Evolutionary conservation across 139 green algal genomes (phyloP).

Genomic region (Eudorina sp.): DNA sequence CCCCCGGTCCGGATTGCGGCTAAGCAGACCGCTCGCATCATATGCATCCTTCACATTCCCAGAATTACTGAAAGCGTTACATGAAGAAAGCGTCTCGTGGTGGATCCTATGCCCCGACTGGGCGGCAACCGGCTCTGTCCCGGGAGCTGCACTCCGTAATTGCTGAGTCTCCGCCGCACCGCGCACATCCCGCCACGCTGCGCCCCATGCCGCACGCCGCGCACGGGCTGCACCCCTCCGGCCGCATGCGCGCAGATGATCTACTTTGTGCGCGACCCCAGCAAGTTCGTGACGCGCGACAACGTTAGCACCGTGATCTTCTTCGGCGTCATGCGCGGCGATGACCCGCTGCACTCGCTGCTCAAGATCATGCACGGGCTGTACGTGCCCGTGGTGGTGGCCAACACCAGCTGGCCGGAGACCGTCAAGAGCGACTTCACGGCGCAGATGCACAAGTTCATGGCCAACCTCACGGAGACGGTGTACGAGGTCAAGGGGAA

Average conservation of each 20-base stretch:
- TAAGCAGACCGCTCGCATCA: too few relatives aligned
- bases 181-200: too few relatives aligned
- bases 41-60: too few relatives aligned
- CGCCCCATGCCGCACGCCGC: too few relatives aligned
- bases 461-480: slow-evolving; percentile 84
- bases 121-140: too few relatives aligned
- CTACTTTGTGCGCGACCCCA: slow-evolving; percentile 78
- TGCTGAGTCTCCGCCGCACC: too few relatives aligned
- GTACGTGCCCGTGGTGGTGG: slow-evolving; percentile 80
- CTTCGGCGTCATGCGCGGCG: slow-evolving; percentile 63
- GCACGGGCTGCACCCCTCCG: not conserved
- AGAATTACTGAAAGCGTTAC: too few relatives aligned
- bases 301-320: slow-evolving; percentile 71
- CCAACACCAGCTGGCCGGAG: slow-evolving; percentile 82
- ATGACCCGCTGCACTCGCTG: slow-evolving; percentile 69
- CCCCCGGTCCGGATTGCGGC: too few relatives aligned
- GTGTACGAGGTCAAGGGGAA: slow-evolving; percentile 78
- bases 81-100: too few relatives aligned
- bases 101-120: too few relatives aligned
- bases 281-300: slow-evolving; percentile 69
- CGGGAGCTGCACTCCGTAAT: too few relatives aligned
- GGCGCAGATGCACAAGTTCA: slow-evolving; percentile 84
- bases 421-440: slow-evolving; percentile 83
- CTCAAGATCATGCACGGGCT: slow-evolving; percentile 81
- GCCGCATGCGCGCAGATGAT: slow-evolving; percentile 55